A percentile compares a stretch with the other conserved stretches of the same genome.
Evolutionary conservation across 306 rosid species (phyloP).

Genomic region (Leucaena leucocephala): DNA sequence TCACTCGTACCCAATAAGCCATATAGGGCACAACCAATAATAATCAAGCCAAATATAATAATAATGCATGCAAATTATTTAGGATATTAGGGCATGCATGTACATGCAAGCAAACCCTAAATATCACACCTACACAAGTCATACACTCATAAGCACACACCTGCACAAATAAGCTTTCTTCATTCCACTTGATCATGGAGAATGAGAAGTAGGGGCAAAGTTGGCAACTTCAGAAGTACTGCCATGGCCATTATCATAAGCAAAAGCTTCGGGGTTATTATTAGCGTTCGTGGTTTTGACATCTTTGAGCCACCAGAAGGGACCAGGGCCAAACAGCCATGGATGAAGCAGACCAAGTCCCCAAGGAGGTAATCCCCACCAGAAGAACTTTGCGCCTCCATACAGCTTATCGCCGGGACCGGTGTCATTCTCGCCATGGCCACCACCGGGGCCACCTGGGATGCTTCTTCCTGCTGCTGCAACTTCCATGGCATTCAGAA

Average conservation of each 20-base stretch:
- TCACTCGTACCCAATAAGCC: background rate
- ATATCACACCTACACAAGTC: background rate
- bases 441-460: background rate
- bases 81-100: background rate
- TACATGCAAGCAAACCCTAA: background rate
- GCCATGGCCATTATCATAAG: background rate
- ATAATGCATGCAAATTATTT: slow-evolving; percentile 15
- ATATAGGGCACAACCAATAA: background rate
- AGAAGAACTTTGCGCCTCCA: background rate
- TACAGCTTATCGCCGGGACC: background rate
- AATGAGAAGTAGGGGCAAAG: background rate
- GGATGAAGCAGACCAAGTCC: background rate
- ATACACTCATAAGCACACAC: slow-evolving; percentile 9
- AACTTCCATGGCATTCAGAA: slow-evolving; percentile 36
- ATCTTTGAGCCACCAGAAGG: slow-evolving; percentile 15
- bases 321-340: background rate
- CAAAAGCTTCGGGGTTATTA: background rate
- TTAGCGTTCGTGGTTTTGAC: background rate
- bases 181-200: slow-evolving; percentile 2
- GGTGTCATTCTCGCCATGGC: background rate
- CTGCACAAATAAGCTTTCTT: background rate
- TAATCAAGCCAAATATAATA: slow-evolving; percentile 11
- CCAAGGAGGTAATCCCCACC: background rate
- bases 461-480: slow-evolving; percentile 33
- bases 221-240: slow-evolving; percentile 4